Evolutionary conservation across 768 basidiomycete genomes (phyloP).

Genomic region (Cystofilobasidium capitatum): DNA sequence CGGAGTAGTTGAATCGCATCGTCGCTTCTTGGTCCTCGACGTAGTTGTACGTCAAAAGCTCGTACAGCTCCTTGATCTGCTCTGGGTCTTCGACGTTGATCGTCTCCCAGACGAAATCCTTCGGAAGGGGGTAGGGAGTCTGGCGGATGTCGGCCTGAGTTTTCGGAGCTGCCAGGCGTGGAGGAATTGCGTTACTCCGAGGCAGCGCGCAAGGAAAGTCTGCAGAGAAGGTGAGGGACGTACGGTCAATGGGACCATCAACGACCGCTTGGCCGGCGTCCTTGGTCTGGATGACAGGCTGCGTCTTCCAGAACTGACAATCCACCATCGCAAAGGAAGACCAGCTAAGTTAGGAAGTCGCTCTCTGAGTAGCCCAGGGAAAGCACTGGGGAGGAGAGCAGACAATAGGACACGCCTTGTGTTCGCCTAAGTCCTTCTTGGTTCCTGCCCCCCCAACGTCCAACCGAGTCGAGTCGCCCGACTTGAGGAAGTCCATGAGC

Average conservation of each 20-base stretch:
- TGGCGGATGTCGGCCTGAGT: slow-evolving; percentile 70
- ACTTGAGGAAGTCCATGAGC: slow-evolving; percentile 68
- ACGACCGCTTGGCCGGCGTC: slow-evolving; percentile 27
- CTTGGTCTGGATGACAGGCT: slow-evolving; percentile 89
- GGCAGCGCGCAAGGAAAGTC: slow-evolving; percentile 14
- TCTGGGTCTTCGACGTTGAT: slow-evolving; percentile 67
- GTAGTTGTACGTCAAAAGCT: slow-evolving; percentile 82
- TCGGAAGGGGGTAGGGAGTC: slow-evolving; percentile 76
- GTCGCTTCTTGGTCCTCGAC: slow-evolving; percentile 92
- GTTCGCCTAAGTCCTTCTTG: slow-evolving; percentile 72
- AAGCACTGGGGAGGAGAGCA: neutral
- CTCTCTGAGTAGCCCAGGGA: slow-evolving; percentile 12
- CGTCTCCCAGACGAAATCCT: slow-evolving; percentile 82
- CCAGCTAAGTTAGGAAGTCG: slow-evolving; percentile 7
- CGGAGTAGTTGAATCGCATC: slow-evolving; percentile 93
- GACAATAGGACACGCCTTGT: slow-evolving; percentile 55
- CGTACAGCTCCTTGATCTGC: slow-evolving; percentile 82
- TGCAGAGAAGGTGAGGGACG: neutral
- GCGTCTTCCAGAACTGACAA: slow-evolving; percentile 81
- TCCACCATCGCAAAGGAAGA: neutral
- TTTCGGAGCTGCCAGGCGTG: slow-evolving; percentile 47
- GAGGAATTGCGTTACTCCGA: neutral
- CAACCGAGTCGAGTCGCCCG: slow-evolving; percentile 47
- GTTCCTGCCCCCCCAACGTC: slow-evolving; percentile 50
- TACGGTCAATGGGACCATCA: slow-evolving; percentile 20